phyloP scores from a whole-genome alignment of 306 rosid genomes.

The Canavalia ensiformis region DNA sequence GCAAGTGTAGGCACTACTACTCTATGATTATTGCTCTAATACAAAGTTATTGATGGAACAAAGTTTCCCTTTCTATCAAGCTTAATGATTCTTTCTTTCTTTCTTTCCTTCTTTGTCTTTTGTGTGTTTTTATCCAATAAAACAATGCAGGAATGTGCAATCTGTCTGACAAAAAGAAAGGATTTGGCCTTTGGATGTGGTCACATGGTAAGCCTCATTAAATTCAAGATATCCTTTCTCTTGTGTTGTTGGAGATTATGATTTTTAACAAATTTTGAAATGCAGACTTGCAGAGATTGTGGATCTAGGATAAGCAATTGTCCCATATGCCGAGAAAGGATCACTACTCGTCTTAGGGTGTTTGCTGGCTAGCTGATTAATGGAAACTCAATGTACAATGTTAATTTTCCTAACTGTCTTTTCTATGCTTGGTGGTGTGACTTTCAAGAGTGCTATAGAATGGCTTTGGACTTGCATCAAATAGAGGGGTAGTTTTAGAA shows the following conservation, averaged over 20 bases:
- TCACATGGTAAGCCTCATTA: constrained; percentile 76
- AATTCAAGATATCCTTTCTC: background rate
- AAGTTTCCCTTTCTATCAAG: background rate
- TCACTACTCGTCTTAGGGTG: constrained; percentile 75
- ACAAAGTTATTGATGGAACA: background rate
- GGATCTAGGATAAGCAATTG: constrained; percentile 72
- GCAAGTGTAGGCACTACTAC: background rate
- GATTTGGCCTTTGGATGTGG: constrained; percentile 91
- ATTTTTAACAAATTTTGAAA: constrained; percentile 33
- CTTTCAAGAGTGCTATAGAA: constrained; percentile 22
- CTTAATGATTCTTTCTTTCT: background rate
- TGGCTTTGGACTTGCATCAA: constrained; percentile 21
- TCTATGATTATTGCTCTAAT: background rate
- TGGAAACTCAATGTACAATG: constrained; percentile 13
- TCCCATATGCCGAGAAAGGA: constrained; percentile 82
- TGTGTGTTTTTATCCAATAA: constrained; percentile 25
- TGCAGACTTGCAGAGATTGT: constrained; percentile 86
- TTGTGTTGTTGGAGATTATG: background rate
- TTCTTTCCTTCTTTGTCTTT: background rate
- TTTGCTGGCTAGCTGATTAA: constrained; percentile 59
- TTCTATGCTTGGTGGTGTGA: constrained; percentile 5
- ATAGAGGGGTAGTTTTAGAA: constrained; percentile 28
- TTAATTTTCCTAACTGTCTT: background rate
- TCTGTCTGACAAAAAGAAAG: constrained; percentile 75
- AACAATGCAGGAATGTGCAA: constrained; percentile 71